phyloP scores from a whole-genome alignment of 2,329 filamentous ascomycete genomes.

The Fusarium pseudoanthophilum region DNA sequence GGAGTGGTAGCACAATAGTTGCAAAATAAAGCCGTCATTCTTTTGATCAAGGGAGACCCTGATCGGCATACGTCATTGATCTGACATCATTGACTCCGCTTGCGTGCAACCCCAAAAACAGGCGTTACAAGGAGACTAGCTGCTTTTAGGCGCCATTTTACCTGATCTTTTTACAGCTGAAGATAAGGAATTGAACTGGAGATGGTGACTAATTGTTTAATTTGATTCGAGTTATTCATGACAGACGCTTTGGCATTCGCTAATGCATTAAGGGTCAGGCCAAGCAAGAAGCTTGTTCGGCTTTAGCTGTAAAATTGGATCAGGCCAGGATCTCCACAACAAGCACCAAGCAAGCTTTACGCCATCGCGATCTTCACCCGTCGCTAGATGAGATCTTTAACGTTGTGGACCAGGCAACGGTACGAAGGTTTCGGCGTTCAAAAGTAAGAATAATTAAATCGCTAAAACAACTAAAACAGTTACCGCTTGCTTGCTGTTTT shows the following conservation, averaged over 20 bases:
- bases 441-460: too few relatives aligned
- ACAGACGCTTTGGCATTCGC: not conserved
- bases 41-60: constrained; percentile 6
- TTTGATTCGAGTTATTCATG: not conserved
- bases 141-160: not conserved
- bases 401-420: not conserved
- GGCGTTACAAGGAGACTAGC: not conserved
- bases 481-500: not conserved
- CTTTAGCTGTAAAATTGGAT: not conserved
- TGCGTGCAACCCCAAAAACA: constrained; percentile 1
- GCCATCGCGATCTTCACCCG: not conserved
- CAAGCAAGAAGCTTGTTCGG: not conserved
- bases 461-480: rapidly evolving
- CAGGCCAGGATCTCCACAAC: not conserved
- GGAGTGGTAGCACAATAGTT: not conserved
- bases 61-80: constrained; percentile 10
- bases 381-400: not conserved
- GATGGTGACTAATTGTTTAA: not conserved
- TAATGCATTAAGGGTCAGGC: constrained; percentile 14
- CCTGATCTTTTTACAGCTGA: not conserved
- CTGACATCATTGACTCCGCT: constrained; percentile 29
- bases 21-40: constrained; percentile 4
- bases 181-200: not conserved
- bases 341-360: not conserved
- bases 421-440: too few relatives aligned